Percentiles rank a stretch among this genome's conserved stretches.
phyloP scores from a whole-genome alignment of 306 rosid genomes.

The Hylodesmum podocarpum region DNA sequence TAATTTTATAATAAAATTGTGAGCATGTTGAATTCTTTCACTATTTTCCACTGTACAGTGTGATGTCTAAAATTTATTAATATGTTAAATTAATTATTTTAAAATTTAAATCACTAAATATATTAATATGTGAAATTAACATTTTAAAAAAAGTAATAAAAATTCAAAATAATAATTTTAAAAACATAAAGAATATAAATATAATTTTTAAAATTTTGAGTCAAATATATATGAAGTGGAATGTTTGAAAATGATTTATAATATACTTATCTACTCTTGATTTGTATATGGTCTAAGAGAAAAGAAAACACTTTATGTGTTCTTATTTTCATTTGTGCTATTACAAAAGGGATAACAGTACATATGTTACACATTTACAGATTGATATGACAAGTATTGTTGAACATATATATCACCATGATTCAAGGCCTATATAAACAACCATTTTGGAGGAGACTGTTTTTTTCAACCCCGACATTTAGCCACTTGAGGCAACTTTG shows the following conservation, averaged over 20 bases:
- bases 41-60: no score
- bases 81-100: no score
- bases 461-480: constrained; percentile 1
- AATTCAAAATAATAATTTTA: no score
- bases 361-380: not conserved
- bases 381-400: not conserved
- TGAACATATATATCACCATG: not conserved
- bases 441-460: not conserved
- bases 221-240: not conserved
- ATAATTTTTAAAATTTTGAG: no score
- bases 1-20: no score
- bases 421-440: not conserved
- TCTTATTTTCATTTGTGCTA: not conserved
- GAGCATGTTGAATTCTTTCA: no score
- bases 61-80: no score
- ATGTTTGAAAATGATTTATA: not conserved
- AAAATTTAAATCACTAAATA: no score
- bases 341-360: not conserved
- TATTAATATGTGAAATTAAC: no score
- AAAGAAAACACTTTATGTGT: not conserved
- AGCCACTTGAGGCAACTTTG: not conserved
- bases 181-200: no score
- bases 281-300: not conserved
- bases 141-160: no score
- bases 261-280: not conserved